These are phyloP conservation scores for Erucastrum elatum DNA, from an alignment of 345 rosid species.

Conservation along the genomic window DNA sequence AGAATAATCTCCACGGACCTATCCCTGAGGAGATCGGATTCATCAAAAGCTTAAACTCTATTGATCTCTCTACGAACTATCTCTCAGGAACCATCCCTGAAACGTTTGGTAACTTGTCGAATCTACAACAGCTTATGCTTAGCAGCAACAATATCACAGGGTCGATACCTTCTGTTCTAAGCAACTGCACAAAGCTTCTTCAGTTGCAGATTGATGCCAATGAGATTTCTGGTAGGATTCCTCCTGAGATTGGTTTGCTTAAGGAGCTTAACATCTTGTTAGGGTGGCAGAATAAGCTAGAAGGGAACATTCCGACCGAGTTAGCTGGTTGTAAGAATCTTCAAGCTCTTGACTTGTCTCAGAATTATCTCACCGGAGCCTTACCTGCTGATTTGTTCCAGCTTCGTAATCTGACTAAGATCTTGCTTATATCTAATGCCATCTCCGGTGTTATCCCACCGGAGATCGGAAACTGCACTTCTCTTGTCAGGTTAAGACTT, in stretches of 20 bases:
- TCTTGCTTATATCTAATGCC: constrained; percentile 66
- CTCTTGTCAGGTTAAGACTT: constrained; percentile 63
- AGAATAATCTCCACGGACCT: constrained; percentile 63
- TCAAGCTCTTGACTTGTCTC: constrained; percentile 68
- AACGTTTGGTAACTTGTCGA: constrained; percentile 63
- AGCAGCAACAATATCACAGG: constrained; percentile 82
- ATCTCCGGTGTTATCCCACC: constrained; percentile 72
- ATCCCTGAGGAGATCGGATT: constrained; percentile 81
- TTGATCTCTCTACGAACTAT: constrained; percentile 79
- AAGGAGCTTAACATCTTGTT: constrained; percentile 67
- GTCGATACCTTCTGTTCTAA: constrained; percentile 64
- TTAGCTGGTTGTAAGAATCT: constrained; percentile 65
- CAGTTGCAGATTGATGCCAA: constrained; percentile 82
- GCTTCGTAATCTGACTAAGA: constrained; percentile 68
- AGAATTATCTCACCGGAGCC: constrained; percentile 62
- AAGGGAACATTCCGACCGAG: constrained; percentile 66
- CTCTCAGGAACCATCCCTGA: constrained; percentile 71
- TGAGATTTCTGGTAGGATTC: constrained; percentile 69
- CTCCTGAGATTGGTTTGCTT: constrained; percentile 64
- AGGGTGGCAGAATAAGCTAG: constrained; percentile 78
- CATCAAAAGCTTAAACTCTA: constrained; percentile 55
- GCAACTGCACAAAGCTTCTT: constrained; percentile 57
- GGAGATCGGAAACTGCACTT: constrained; percentile 69
- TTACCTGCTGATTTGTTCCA: constrained; percentile 68
- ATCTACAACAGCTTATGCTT: constrained; percentile 76